Percentiles rank a stretch among this genome's conserved stretches.
Conservation (phyloP, 2,329 filamentous ascomycete species). For the Pseudocercospora fijiensis region DNA sequence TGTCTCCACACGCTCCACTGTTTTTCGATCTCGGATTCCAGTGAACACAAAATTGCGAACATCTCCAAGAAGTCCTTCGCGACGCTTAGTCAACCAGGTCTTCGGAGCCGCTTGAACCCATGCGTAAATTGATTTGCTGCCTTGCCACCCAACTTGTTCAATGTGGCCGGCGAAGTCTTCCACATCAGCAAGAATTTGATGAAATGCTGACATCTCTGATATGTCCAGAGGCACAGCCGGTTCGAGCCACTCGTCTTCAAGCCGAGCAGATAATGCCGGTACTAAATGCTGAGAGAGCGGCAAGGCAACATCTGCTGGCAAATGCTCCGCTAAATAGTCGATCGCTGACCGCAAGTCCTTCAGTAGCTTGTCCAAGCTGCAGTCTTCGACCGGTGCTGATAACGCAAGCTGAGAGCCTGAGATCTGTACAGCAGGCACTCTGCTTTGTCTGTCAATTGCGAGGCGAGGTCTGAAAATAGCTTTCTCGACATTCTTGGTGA, state of each 20-base stretch:
- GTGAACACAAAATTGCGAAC: slow-evolving; percentile 67
- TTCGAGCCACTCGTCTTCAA: slow-evolving; percentile 74
- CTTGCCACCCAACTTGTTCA: slow-evolving; percentile 61
- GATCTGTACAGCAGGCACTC: slow-evolving; percentile 23
- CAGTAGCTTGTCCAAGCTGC: slow-evolving; percentile 38
- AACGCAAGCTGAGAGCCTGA: slow-evolving; percentile 31
- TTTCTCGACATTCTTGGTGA: slow-evolving; percentile 34
- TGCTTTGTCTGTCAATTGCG: slow-evolving; percentile 21
- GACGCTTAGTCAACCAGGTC: slow-evolving; percentile 81
- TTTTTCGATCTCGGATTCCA: slow-evolving; percentile 65
- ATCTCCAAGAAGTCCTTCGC: slow-evolving; percentile 73
- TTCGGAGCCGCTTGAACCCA: slow-evolving; percentile 80
- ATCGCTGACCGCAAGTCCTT: slow-evolving; percentile 48
- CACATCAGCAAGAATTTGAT: slow-evolving; percentile 65
- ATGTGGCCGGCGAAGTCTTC: slow-evolving; percentile 64
- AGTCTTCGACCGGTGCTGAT: slow-evolving; percentile 25
- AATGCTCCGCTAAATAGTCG: slow-evolving; percentile 51
- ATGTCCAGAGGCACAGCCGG: slow-evolving; percentile 73
- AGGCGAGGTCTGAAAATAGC: slow-evolving; percentile 34
- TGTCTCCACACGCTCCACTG: slow-evolving; percentile 81
- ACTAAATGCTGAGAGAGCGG: slow-evolving; percentile 69
- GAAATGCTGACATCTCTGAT: slow-evolving; percentile 68
- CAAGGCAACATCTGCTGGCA: slow-evolving; percentile 51
- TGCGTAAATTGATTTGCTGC: slow-evolving; percentile 62
- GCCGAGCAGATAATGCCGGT: slow-evolving; percentile 63